phyloP scores from a whole-genome alignment of 2,329 filamentous ascomycete species.

The Dactylella cylindrospora region DNA sequence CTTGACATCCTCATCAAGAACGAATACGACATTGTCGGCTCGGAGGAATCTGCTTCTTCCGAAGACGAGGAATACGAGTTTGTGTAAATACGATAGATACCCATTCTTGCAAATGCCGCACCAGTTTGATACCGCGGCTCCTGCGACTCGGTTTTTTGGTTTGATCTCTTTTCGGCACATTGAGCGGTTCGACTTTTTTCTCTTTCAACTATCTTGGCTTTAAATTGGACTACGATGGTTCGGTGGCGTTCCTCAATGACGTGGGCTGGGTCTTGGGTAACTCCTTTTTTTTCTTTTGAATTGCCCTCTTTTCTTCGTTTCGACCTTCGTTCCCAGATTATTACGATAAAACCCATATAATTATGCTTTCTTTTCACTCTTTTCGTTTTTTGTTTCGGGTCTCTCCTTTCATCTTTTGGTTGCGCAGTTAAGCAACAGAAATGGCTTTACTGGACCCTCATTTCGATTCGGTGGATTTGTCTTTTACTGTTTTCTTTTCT shows the following conservation, averaged over 20 bases:
- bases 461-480: slow-evolving; percentile 16
- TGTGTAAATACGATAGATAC: slow-evolving; percentile 22
- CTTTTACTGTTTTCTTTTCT: slow-evolving; percentile 16
- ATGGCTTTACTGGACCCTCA: too few relatives aligned
- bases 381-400: slow-evolving; percentile 5
- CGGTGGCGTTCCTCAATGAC: neutral
- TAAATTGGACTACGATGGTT: too few relatives aligned
- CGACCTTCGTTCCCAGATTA: slow-evolving; percentile 10
- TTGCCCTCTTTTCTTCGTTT: slow-evolving; percentile 27
- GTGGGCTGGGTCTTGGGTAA: neutral
- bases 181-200: neutral
- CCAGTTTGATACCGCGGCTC: slow-evolving; percentile 15
- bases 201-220: neutral
- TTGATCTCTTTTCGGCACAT: too few relatives aligned
- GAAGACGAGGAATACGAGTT: slow-evolving; percentile 44
- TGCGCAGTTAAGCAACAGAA: neutral
- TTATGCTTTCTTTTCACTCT: neutral
- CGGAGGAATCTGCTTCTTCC: slow-evolving; percentile 41
- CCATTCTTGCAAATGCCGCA: neutral
- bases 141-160: too few relatives aligned
- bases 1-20: slow-evolving; percentile 48
- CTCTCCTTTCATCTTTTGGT: slow-evolving; percentile 13
- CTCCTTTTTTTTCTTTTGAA: slow-evolving; percentile 2
- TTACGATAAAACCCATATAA: slow-evolving; percentile 12
- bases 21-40: slow-evolving; percentile 48